Base-by-base conservation (phyloP, 2,329 filamentous ascomycete genomes). In the Ophiocordyceps australis region DNA sequence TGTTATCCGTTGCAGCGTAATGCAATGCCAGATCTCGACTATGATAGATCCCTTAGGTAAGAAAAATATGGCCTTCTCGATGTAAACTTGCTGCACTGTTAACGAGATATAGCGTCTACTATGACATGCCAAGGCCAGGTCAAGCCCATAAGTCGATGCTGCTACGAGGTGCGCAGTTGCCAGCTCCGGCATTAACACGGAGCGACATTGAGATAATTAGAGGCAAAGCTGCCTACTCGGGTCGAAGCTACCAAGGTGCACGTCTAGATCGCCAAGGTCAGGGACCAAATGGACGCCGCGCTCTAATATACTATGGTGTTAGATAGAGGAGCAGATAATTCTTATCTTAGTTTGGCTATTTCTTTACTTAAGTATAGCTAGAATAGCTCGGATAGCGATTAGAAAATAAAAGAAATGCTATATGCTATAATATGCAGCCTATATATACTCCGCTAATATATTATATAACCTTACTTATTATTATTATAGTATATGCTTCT, bases 131-230 rank as follows among this genome's bases (percentile, higher is more conserved):
- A 1, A 59, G 64, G 21, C 70, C 69, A 12, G 60, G 59, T 8
- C 66, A 80, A 38, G 57, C 70, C 5, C 89, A 98, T 54, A 94
- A 94, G 46, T 94, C 85, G 5, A 91, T 93, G 78, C 65, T 98
- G 10, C 62, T 98, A 19, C 74, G 82, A 3, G 89, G 89, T 9
- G 73, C 85, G 20, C 72, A 75, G 38, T 62, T 85, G 29, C 70
- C 78, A 5, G 54, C 63, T 3, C 70, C 80, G 2, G 75, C 71
- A 8, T 65, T 98, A 2, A 77, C 79, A 30, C 63, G 68, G 18
- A 67, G 65, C 30, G 85, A 94, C 41, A 70, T 86, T 28, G 75
- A 85, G 35, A 62, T 66, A 7, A 65, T 85, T 22, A 70, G 72
- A 42, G 62, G 65, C 27, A 74, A 76, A 43, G 58, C 74, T 18